These are phyloP conservation scores for Pythium grandisporangium DNA, from an alignment of 352 stramenopile species.

Conservation along the genomic window DNA sequence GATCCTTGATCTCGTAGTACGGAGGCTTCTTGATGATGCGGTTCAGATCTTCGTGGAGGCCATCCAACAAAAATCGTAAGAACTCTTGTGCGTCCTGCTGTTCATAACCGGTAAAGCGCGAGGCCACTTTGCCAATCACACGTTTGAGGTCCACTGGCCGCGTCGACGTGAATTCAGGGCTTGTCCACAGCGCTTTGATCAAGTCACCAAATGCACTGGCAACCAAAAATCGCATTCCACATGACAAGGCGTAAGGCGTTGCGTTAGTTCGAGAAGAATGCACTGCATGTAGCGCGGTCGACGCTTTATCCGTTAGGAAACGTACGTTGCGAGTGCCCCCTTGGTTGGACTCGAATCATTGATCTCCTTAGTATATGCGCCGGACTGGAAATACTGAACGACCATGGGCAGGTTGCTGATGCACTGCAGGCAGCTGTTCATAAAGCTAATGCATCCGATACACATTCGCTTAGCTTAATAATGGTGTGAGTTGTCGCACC, in stretches of 20 bases:
- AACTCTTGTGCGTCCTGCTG: slow-evolving; percentile 90
- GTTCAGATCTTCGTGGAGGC: slow-evolving; percentile 83
- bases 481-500: too few species aligned
- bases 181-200: slow-evolving; percentile 56
- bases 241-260: too few species aligned
- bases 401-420: slow-evolving; percentile 53
- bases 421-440: slow-evolving; percentile 85
- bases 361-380: slow-evolving; percentile 30
- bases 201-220: slow-evolving; percentile 59
- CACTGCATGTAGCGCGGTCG: too few species aligned
- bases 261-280: too few species aligned
- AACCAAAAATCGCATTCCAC: too few species aligned
- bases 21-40: slow-evolving; percentile 51
- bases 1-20: slow-evolving; percentile 74
- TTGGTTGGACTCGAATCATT: slow-evolving; percentile 52
- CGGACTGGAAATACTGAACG: slow-evolving; percentile 46
- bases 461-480: too few species aligned
- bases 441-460: slow-evolving; percentile 75
- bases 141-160: slow-evolving; percentile 61
- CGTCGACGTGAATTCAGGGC: slow-evolving; percentile 39
- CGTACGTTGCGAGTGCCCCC: slow-evolving; percentile 34
- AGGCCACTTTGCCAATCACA: slow-evolving; percentile 62
- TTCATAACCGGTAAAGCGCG: slow-evolving; percentile 73
- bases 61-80: slow-evolving; percentile 82
- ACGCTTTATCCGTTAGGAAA: background rate